Percentiles rank a stretch among this genome's conserved stretches.
Evolutionary conservation across 2,329 filamentous ascomycete genomes (phyloP).

Genomic region (Xylariaceae sp.): DNA sequence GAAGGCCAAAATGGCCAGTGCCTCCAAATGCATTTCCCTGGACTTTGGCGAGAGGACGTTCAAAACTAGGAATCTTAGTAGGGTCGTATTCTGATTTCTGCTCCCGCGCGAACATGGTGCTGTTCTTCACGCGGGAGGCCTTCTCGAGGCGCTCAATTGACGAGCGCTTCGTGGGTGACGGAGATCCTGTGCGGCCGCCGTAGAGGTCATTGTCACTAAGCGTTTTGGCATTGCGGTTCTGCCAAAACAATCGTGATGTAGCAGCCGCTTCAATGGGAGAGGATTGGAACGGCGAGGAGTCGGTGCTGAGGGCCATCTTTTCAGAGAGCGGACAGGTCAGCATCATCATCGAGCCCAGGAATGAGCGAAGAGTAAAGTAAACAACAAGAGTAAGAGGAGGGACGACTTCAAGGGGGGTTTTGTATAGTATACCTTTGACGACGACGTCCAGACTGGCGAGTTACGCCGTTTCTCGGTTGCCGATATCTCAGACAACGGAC

Average conservation of each 20-base stretch:
- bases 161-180: constrained; percentile 71
- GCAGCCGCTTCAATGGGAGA: constrained; percentile 65
- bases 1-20: constrained; percentile 48
- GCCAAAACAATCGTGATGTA: constrained; percentile 89
- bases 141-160: constrained; percentile 95
- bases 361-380: constrained; percentile 8
- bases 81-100: constrained; percentile 92
- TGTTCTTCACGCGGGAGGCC: constrained; percentile 94
- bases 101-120: constrained; percentile 91
- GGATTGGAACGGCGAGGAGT: constrained; percentile 79
- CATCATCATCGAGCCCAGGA: constrained; percentile 8
- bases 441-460: constrained; percentile 83
- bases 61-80: constrained; percentile 66
- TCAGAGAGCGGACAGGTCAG: constrained; percentile 36
- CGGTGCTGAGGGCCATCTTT: constrained; percentile 64
- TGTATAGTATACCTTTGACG: constrained; percentile 55
- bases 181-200: constrained; percentile 54
- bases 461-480: constrained; percentile 82
- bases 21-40: constrained; percentile 67
- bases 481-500: constrained; percentile 83
- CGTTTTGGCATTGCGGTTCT: constrained; percentile 60
- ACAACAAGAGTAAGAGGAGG: constrained; percentile 1
- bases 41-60: constrained; percentile 74
- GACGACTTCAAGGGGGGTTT: background rate
- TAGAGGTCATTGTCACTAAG: constrained; percentile 65